phyloP scores from a whole-genome alignment of 2,329 filamentous ascomycete genomes.

The Fusarium sp. region DNA sequence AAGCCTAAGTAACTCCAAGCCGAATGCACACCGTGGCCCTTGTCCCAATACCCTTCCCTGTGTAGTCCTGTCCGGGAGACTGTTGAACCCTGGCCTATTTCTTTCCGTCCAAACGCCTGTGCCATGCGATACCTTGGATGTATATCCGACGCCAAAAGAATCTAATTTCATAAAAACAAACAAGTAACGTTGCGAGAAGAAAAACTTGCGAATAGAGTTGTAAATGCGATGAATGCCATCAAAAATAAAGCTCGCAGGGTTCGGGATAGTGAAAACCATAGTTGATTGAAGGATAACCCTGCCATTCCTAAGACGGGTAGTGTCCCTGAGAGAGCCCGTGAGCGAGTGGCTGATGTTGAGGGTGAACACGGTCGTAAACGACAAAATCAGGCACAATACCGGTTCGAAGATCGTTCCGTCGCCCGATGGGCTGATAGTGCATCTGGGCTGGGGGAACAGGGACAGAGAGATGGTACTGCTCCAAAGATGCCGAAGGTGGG shows the following conservation, averaged over 20 bases:
- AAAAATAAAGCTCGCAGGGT: slow-evolving; percentile 2
- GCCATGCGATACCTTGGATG: slow-evolving; percentile 47
- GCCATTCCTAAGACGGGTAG: slow-evolving; percentile 52
- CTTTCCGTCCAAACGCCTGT: slow-evolving; percentile 47
- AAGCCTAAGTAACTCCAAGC: slow-evolving; percentile 31
- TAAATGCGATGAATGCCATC: slow-evolving; percentile 9
- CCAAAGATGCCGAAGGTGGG: slow-evolving; percentile 81
- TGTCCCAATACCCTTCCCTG: slow-evolving; percentile 20
- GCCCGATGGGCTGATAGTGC: slow-evolving; percentile 84
- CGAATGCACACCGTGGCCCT: slow-evolving; percentile 34
- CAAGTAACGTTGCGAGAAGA: slow-evolving; percentile 30
- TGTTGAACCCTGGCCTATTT: slow-evolving; percentile 25
- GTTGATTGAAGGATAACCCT: slow-evolving; percentile 25
- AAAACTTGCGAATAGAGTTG: slow-evolving; percentile 8
- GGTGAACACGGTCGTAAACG: slow-evolving; percentile 51
- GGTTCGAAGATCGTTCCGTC: slow-evolving; percentile 73
- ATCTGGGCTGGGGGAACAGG: slow-evolving; percentile 76
- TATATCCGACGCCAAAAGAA: slow-evolving; percentile 39
- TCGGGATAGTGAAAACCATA: neutral
- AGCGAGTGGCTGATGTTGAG: slow-evolving; percentile 41
- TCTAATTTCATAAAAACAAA: slow-evolving; percentile 32
- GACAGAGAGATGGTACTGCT: slow-evolving; percentile 73
- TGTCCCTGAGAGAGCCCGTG: slow-evolving; percentile 47
- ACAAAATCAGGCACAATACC: slow-evolving; percentile 76
- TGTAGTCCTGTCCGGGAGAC: slow-evolving; percentile 25